These are phyloP conservation scores for Mycosarcoma mackinlayi DNA, from an alignment of 1,284 basidiomycete species.

Conservation along the genomic window DNA sequence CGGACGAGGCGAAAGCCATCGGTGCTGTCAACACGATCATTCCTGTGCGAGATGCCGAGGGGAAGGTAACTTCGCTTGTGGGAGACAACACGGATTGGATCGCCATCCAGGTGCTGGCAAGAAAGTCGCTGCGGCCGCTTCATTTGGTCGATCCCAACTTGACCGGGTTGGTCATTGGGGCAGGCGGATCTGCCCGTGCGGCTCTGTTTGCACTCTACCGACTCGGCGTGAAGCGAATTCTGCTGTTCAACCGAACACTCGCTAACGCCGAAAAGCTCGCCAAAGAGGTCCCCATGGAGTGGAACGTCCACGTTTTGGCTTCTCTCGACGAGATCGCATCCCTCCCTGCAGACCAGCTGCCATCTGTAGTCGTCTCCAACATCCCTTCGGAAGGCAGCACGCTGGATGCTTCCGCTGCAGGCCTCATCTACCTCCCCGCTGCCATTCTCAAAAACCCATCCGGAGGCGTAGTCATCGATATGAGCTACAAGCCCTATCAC, in stretches of 20 bases:
- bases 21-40: slow-evolving; percentile 67
- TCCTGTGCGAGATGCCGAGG: slow-evolving; percentile 37
- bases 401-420: slow-evolving; percentile 26
- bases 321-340: slow-evolving; percentile 33
- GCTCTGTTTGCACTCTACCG: slow-evolving; percentile 65
- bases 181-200: slow-evolving; percentile 65
- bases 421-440: slow-evolving; percentile 49
- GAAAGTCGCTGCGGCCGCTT: slow-evolving; percentile 37
- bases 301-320: slow-evolving; percentile 56
- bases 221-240: slow-evolving; percentile 57
- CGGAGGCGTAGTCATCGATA: slow-evolving; percentile 67
- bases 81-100: slow-evolving; percentile 68
- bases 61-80: slow-evolving; percentile 26
- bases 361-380: slow-evolving; percentile 60
- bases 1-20: slow-evolving; percentile 60
- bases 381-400: slow-evolving; percentile 61
- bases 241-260: slow-evolving; percentile 66
- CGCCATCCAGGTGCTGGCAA: slow-evolving; percentile 54
- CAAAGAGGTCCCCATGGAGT: slow-evolving; percentile 52
- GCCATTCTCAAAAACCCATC: slow-evolving; percentile 42
- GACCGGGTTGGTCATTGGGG: slow-evolving; percentile 64
- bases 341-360: slow-evolving; percentile 18
- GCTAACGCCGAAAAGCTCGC: slow-evolving; percentile 58
- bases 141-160: slow-evolving; percentile 38
- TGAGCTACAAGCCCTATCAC: slow-evolving; percentile 65